Conservation (phyloP, 2,329 filamentous ascomycete species). For the Botrytis fragariae region DNA sequence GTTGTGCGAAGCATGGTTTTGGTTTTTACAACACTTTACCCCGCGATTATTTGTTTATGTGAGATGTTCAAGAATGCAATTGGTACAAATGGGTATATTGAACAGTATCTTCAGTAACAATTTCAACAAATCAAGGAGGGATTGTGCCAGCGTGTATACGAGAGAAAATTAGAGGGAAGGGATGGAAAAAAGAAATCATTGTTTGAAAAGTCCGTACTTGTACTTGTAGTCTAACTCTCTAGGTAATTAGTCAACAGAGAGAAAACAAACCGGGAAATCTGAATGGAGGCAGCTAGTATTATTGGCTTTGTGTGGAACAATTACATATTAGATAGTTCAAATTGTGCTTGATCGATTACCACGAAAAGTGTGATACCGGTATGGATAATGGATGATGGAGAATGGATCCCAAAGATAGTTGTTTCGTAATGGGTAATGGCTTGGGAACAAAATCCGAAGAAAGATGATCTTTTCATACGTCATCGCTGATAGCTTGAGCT, state of each 20-base stretch:
- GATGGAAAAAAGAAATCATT: background rate
- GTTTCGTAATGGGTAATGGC: background rate
- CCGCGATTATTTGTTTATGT: slow-evolving; percentile 27
- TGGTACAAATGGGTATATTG: slow-evolving; percentile 7
- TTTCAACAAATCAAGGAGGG: background rate
- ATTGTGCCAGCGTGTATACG: background rate
- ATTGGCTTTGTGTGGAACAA: background rate
- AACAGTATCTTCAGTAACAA: slow-evolving; percentile 15
- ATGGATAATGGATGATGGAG: background rate
- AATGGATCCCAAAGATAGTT: background rate
- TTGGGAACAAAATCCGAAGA: background rate
- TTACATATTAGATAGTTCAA: background rate
- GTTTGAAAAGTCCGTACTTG: background rate
- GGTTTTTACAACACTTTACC: slow-evolving; percentile 25
- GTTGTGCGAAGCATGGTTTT: slow-evolving; percentile 37
- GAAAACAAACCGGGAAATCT: slow-evolving; percentile 7
- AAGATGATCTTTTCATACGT: background rate
- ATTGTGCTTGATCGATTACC: background rate
- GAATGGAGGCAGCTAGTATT: background rate
- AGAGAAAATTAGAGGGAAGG: background rate
- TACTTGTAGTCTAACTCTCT: background rate
- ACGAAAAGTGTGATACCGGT: background rate
- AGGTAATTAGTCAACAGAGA: slow-evolving; percentile 1
- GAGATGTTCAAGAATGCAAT: slow-evolving; percentile 19
- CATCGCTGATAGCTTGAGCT: background rate